Conservation (phyloP, 768 basidiomycete genomes). For the Boletellus ananas region DNA sequence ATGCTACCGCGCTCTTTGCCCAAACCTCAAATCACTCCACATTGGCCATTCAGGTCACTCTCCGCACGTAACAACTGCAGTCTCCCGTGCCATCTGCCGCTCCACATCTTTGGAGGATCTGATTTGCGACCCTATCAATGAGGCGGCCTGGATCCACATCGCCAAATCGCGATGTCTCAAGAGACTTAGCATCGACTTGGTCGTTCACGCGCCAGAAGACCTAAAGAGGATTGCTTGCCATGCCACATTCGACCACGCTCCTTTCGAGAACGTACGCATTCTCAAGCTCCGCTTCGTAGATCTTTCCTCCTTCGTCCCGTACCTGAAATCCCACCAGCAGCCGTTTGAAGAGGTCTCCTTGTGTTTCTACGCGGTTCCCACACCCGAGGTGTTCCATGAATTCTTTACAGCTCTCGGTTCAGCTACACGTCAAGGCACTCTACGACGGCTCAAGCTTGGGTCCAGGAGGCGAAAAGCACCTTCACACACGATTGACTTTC, state of each 20-base stretch:
- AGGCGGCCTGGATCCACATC: background rate
- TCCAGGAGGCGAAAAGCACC: too few species aligned
- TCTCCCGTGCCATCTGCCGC: background rate
- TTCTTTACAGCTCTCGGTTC: background rate
- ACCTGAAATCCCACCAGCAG: background rate
- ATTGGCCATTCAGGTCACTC: background rate
- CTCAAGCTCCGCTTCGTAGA: background rate
- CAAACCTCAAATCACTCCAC: background rate
- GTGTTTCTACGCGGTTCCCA: background rate
- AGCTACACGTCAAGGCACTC: background rate
- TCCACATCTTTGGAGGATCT: background rate
- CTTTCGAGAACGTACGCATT: background rate
- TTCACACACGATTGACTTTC: background rate
- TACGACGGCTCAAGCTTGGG: background rate
- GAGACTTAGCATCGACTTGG: background rate
- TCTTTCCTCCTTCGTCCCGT: background rate
- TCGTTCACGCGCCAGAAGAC: background rate
- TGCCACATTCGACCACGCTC: background rate
- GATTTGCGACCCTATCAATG: background rate
- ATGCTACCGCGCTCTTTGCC: background rate
- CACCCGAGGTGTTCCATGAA: background rate
- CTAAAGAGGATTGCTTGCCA: background rate
- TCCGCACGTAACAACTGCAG: background rate
- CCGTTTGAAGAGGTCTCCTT: background rate
- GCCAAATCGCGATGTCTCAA: background rate